Evolutionary conservation across 2,329 filamentous ascomycete genomes (phyloP).

Genomic region (Cryoendolithus antarcticus): DNA sequence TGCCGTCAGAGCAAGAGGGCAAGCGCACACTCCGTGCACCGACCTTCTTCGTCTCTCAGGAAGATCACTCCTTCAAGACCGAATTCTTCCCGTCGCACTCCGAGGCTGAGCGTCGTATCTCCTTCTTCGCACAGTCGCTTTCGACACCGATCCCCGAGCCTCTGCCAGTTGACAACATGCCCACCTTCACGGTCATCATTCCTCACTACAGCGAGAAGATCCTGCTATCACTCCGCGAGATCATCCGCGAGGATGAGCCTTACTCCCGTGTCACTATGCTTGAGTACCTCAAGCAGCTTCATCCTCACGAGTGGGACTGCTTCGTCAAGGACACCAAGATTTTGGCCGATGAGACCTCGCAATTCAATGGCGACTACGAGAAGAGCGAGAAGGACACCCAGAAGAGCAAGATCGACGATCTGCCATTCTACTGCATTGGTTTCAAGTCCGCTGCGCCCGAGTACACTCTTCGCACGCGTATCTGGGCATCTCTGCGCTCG

Average conservation of each 20-base stretch:
- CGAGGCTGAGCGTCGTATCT: conserved; percentile 94
- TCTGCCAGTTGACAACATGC: conserved; percentile 97
- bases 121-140: conserved; percentile 95
- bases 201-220: conserved; percentile 99
- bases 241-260: conserved; percentile 96
- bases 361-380: conserved; percentile 82
- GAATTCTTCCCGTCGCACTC: conserved; percentile 94
- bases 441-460: conserved; percentile 99
- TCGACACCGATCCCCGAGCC: conserved; percentile 97
- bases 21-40: conserved; percentile 91
- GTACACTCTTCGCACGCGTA: conserved; percentile 93
- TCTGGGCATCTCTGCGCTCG: conserved; percentile 94
- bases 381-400: conserved; percentile 88
- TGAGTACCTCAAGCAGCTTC: conserved; percentile 95
- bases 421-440: conserved; percentile 99
- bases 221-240: conserved; percentile 86
- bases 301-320: conserved; percentile 98
- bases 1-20: conserved; percentile 95
- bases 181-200: conserved; percentile 95
- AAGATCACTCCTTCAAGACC: conserved; percentile 99
- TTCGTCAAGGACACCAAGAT: conserved; percentile 99
- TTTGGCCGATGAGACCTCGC: conserved; percentile 88
- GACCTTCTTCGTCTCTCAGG: conserved; percentile 97
- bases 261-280: conserved; percentile 95
- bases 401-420: conserved; percentile 98